Percentiles rank a stretch among this genome's conserved stretches.
These are phyloP conservation scores for Sugiyamaella qingdaonensis DNA, from an alignment of 805 yeast species.

Conservation along the genomic window DNA sequence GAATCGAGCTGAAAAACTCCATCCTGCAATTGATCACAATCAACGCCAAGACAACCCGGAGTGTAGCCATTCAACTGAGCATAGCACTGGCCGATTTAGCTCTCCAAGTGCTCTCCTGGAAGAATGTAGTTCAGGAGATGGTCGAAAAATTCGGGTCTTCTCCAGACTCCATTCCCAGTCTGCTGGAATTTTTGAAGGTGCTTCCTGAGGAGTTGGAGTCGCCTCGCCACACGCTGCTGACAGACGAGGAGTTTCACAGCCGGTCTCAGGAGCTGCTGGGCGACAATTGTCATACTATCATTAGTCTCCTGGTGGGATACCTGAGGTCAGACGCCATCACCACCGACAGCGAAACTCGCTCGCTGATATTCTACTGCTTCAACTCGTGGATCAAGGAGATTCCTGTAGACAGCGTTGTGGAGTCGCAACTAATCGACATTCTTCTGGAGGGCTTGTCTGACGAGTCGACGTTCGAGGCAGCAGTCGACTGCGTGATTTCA, in stretches of 20 bases:
- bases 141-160: slow-evolving; percentile 43
- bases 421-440: slow-evolving; percentile 59
- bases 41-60: slow-evolving; percentile 41
- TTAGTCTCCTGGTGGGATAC: slow-evolving; percentile 56
- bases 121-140: slow-evolving; percentile 63
- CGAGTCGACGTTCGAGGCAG: slow-evolving; percentile 66
- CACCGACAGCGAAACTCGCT: slow-evolving; percentile 33
- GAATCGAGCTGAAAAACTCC: slow-evolving; percentile 61
- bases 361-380: slow-evolving; percentile 65
- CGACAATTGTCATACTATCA: slow-evolving; percentile 62
- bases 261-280: slow-evolving; percentile 63
- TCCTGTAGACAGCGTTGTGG: slow-evolving; percentile 64
- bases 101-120: slow-evolving; percentile 73
- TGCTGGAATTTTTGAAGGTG: slow-evolving; percentile 78
- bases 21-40: slow-evolving; percentile 53
- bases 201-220: slow-evolving; percentile 89
- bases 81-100: slow-evolving; percentile 79
- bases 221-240: slow-evolving; percentile 68
- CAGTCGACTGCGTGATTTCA: slow-evolving; percentile 81
- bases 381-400: slow-evolving; percentile 90
- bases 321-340: slow-evolving; percentile 17
- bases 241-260: slow-evolving; percentile 70
- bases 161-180: slow-evolving; percentile 37
- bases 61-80: slow-evolving; percentile 78
- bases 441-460: slow-evolving; percentile 62